Percentiles rank a stretch among this genome's conserved stretches.
Evolutionary conservation across 371 early-diverging fungal species (phyloP).

Genomic region (Rhizomucor pusillus): DNA sequence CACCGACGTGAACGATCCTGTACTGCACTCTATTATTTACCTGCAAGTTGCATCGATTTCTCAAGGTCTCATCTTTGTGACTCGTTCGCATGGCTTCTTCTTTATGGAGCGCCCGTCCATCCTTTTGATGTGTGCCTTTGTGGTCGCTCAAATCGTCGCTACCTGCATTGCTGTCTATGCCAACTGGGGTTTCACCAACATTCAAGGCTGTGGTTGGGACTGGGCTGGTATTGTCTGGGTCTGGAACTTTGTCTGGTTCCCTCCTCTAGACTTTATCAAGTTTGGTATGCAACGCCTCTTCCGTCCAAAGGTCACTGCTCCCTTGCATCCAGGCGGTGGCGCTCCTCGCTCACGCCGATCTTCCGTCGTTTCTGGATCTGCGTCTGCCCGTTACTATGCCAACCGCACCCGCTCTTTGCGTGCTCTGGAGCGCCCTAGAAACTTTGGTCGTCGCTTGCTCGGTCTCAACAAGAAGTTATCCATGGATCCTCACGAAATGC

Average conservation of each 20-base stretch:
- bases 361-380: constrained; percentile 28
- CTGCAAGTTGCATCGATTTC: constrained; percentile 55
- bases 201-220: constrained; percentile 51
- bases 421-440: constrained; percentile 32
- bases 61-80: constrained; percentile 54
- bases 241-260: constrained; percentile 77
- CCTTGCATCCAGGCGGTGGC: background rate
- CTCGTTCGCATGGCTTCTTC: constrained; percentile 54
- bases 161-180: constrained; percentile 58
- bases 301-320: constrained; percentile 31
- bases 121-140: constrained; percentile 44
- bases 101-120: constrained; percentile 51
- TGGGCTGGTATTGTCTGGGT: constrained; percentile 69
- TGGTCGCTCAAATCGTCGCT: constrained; percentile 53
- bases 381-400: constrained; percentile 43
- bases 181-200: constrained; percentile 56
- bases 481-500: constrained; percentile 54
- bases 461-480: constrained; percentile 28
- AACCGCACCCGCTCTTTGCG: constrained; percentile 46
- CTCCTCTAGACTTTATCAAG: constrained; percentile 74
- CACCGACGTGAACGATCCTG: constrained; percentile 31
- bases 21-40: constrained; percentile 53
- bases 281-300: constrained; percentile 62
- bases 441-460: constrained; percentile 33
- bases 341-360: constrained; percentile 22